Conservation (phyloP, 2,329 filamentous ascomycete species). For the Paecilomyces niveus region DNA sequence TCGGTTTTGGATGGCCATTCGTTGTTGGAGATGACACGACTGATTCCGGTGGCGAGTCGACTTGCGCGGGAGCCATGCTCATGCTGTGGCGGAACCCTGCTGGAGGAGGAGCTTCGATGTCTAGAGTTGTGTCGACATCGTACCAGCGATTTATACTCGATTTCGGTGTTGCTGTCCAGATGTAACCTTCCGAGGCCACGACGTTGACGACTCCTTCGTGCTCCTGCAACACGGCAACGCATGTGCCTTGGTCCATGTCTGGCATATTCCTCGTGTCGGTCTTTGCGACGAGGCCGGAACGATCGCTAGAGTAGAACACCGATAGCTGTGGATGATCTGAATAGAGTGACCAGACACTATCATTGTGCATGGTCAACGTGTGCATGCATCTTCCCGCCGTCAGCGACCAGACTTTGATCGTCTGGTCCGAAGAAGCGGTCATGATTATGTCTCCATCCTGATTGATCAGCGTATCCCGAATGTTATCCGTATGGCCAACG, state of each 20-base stretch:
- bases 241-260: constrained; percentile 81
- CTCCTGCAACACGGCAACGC: constrained; percentile 85
- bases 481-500: constrained; percentile 91
- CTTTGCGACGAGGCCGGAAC: constrained; percentile 89
- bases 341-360: constrained; percentile 93
- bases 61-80: constrained; percentile 43
- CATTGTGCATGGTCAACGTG: constrained; percentile 97
- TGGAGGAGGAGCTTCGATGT: constrained; percentile 49
- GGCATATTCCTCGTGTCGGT: constrained; percentile 74
- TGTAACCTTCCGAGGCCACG: constrained; percentile 59
- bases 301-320: constrained; percentile 91
- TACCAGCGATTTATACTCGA: constrained; percentile 91
- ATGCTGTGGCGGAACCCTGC: constrained; percentile 46
- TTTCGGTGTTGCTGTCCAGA: constrained; percentile 85
- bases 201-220: constrained; percentile 63
- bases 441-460: constrained; percentile 84
- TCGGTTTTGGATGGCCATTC: constrained; percentile 37
- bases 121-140: constrained; percentile 71
- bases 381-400: constrained; percentile 94
- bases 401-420: constrained; percentile 96
- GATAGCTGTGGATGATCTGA: constrained; percentile 79
- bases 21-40: constrained; percentile 23
- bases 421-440: constrained; percentile 92
- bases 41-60: constrained; percentile 16
- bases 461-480: constrained; percentile 84